Base-by-base conservation (phyloP, 2,329 filamentous ascomycete species). In the Ascochyta viciae-villosae region DNA sequence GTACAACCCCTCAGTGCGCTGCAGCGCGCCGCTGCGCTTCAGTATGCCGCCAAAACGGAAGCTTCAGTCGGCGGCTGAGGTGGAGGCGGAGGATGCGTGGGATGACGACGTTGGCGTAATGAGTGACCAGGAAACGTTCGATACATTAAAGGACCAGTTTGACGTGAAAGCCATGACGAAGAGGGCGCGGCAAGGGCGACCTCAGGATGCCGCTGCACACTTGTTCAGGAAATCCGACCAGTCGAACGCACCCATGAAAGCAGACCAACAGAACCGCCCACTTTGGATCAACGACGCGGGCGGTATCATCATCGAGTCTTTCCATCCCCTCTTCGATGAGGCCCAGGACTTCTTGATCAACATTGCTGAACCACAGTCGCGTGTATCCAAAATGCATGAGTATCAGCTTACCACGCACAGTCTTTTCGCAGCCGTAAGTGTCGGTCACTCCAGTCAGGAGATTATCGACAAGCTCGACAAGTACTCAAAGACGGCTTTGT, bases 261-360 rank as follows among this genome's bases (percentile, higher is more conserved):
- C 89, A 3, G 94, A 98, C 75, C 92, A 96, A 78, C 86, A 88
- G 61, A 92, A 93, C 70, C 88, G 95, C 15, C 95, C 95, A 15
- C 83, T 98, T 57, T 98, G 92, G 91, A 95, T 99, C 65, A 92
- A 97, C 73, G 91, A 92, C 2, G 82, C 89, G 42, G 92, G 91
- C 33, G 88, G 89, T 61, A 95, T 98, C 71, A 95, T 96, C 27
- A 82, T 98, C 39, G 94, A 99, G 81, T 96, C 92, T 66, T 98
- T 97, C 79, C 94, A 91, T 48, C 90, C 93, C 2, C 82, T 95
- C 53, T 92, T 94, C 54, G 85, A 89, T 54, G 89, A 93, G 70
- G 94, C 92, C 0, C 92, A 96, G 73, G 92, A 96, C 74, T 96
- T 99, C 73, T 82, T 99, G 56, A 96, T 96, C 67, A 96, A 95